Conservation (phyloP, 2,329 filamentous ascomycete species). For the Paraconiothyrium sp. region DNA sequence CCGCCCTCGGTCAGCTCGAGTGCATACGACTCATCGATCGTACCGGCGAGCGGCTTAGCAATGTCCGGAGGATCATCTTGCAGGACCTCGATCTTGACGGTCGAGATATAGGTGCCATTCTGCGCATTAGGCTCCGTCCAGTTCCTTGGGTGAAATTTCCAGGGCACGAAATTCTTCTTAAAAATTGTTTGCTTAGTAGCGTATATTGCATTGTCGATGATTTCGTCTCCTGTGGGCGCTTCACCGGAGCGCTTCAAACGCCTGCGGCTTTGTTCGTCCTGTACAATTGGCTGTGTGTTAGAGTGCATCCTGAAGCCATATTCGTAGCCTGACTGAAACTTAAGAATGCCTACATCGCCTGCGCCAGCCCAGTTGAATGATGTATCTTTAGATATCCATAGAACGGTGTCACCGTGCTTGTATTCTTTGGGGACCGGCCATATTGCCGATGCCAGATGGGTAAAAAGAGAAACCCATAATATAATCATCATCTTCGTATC, state of each 20-base stretch:
- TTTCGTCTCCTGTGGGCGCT: slow-evolving; percentile 58
- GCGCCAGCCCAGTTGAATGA: slow-evolving; percentile 46
- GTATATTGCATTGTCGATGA: slow-evolving; percentile 58
- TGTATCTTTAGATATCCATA: slow-evolving; percentile 53
- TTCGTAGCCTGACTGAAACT: slow-evolving; percentile 25
- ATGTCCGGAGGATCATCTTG: slow-evolving; percentile 62
- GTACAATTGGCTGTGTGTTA: slow-evolving; percentile 25
- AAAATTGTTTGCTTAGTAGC: slow-evolving; percentile 73
- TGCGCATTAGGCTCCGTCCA: slow-evolving; percentile 68
- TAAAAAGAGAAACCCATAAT: slow-evolving; percentile 27
- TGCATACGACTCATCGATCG: slow-evolving; percentile 80
- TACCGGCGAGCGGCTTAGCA: slow-evolving; percentile 69
- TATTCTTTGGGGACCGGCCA: slow-evolving; percentile 55
- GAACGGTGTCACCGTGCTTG: slow-evolving; percentile 48
- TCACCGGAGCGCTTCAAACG: slow-evolving; percentile 19
- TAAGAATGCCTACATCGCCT: slow-evolving; percentile 40
- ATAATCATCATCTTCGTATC: slow-evolving; percentile 36
- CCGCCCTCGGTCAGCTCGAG: slow-evolving; percentile 69
- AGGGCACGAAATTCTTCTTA: slow-evolving; percentile 75
- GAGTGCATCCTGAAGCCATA: slow-evolving; percentile 30
- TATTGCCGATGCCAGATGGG: slow-evolving; percentile 46
- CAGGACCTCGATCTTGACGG: slow-evolving; percentile 71
- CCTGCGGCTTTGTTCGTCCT: slow-evolving; percentile 25
- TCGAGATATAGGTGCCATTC: slow-evolving; percentile 62
- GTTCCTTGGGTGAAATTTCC: slow-evolving; percentile 76